phyloP scores from a whole-genome alignment of 768 basidiomycete genomes.

The Austroboletus festivus region DNA sequence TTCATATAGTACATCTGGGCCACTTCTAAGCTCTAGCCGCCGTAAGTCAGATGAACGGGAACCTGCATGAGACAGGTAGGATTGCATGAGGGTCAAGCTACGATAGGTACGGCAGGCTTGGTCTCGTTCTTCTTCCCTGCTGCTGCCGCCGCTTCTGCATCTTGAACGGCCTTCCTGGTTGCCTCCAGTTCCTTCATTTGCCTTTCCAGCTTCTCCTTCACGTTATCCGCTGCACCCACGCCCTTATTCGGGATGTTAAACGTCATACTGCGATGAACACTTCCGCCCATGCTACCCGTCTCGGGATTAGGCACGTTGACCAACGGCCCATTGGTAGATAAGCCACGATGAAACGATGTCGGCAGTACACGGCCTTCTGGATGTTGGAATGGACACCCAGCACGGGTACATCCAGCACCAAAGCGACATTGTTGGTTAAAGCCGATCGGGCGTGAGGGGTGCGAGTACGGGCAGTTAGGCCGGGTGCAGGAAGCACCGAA shows the following conservation, averaged over 20 bases:
- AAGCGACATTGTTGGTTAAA: conserved; percentile 70
- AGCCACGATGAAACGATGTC: conserved; percentile 74
- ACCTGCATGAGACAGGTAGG: neutral
- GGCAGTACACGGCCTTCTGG: conserved; percentile 84
- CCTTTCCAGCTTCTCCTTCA: conserved; percentile 49
- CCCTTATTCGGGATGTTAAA: conserved; percentile 49
- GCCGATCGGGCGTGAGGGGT: conserved; percentile 49
- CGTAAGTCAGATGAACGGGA: neutral
- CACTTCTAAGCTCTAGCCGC: conserved; percentile 11
- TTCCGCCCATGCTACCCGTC: conserved; percentile 64
- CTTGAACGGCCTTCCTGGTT: conserved; percentile 64
- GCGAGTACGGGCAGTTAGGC: conserved; percentile 63
- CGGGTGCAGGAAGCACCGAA: conserved; percentile 73
- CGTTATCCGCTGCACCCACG: conserved; percentile 26
- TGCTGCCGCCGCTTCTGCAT: conserved; percentile 53
- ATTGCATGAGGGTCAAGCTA: conserved; percentile 22
- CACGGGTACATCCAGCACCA: conserved; percentile 81
- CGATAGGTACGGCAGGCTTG: conserved; percentile 43
- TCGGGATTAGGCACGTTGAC: conserved; percentile 62
- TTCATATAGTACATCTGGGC: conserved; percentile 6
- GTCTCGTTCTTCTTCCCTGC: conserved; percentile 59
- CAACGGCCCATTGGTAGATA: conserved; percentile 57
- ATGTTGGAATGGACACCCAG: conserved; percentile 87
- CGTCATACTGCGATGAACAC: conserved; percentile 66
- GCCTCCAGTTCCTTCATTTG: conserved; percentile 66